Percentiles rank a stretch among this genome's conserved stretches.
Conservation (phyloP, 768 basidiomycete species). For the Boletus pseudopeckii region DNA sequence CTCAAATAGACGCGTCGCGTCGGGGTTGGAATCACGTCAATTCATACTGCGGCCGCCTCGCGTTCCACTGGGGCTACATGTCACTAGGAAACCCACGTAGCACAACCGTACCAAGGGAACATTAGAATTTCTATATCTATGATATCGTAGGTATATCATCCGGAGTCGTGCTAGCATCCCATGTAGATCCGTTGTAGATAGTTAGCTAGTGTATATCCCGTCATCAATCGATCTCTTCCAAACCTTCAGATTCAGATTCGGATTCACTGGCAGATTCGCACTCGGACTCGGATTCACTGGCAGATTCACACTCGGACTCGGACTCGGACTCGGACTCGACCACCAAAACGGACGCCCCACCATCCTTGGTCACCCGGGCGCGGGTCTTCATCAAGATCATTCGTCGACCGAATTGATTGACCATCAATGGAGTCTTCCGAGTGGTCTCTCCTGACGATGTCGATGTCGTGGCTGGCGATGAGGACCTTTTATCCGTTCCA, state of each 20-base stretch:
- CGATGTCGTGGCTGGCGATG: not conserved
- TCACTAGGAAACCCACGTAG: not conserved
- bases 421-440: conserved; percentile 11
- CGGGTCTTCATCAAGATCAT: conserved; percentile 57
- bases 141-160: not conserved
- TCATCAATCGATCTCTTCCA: not conserved
- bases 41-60: no score
- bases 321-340: conserved; percentile 11
- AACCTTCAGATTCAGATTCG: not conserved
- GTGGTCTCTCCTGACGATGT: not conserved
- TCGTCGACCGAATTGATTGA: conserved; percentile 50
- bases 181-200: not conserved
- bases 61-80: no score
- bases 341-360: conserved; percentile 53
- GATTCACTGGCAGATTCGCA: no score
- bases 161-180: no score
- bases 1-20: conserved; percentile 16
- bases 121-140: not conserved
- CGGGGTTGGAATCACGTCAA: conserved; percentile 8
- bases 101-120: no score
- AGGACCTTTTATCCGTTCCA: not conserved
- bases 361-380: conserved; percentile 53
- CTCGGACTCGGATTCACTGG: no score
- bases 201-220: not conserved
- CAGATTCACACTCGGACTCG: not conserved